These are phyloP conservation scores for Dendrostoma leiphaemia DNA, from an alignment of 2,329 filamentous ascomycete species.

Conservation along the genomic window DNA sequence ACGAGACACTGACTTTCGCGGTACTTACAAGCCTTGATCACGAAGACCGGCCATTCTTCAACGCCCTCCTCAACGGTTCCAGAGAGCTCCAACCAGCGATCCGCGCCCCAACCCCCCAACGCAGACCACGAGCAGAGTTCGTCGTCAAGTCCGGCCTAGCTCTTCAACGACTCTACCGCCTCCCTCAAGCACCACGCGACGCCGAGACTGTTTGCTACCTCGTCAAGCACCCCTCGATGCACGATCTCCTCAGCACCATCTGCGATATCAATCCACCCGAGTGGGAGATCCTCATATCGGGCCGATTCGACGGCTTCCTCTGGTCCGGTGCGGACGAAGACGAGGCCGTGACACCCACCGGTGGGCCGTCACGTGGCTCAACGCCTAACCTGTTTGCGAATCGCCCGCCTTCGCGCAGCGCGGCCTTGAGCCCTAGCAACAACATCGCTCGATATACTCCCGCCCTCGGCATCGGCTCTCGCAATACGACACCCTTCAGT, in stretches of 20 bases:
- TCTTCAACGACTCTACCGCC: conserved; percentile 80
- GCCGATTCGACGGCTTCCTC: conserved; percentile 87
- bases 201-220: conserved; percentile 85
- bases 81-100: conserved; percentile 53
- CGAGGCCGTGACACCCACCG: conserved; percentile 30
- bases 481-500: conserved; percentile 47
- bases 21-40: conserved; percentile 83
- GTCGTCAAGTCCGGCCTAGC: conserved; percentile 74
- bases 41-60: conserved; percentile 77
- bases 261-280: conserved; percentile 87
- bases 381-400: conserved; percentile 54
- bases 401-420: conserved; percentile 36
- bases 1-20: conserved; percentile 90
- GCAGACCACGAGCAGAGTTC: conserved; percentile 67
- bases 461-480: conserved; percentile 35
- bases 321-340: conserved; percentile 83
- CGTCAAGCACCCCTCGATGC: conserved; percentile 75
- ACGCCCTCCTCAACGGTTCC: conserved; percentile 68
- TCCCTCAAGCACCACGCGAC: conserved; percentile 72
- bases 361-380: conserved; percentile 46
- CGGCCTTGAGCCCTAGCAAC: conserved; percentile 38
- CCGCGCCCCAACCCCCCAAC: conserved; percentile 67
- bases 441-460: conserved; percentile 36
- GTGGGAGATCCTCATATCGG: conserved; percentile 93
- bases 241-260: conserved; percentile 83